Base-by-base conservation (phyloP, 768 basidiomycete species). In the Cantharellus cinnabarinus region DNA sequence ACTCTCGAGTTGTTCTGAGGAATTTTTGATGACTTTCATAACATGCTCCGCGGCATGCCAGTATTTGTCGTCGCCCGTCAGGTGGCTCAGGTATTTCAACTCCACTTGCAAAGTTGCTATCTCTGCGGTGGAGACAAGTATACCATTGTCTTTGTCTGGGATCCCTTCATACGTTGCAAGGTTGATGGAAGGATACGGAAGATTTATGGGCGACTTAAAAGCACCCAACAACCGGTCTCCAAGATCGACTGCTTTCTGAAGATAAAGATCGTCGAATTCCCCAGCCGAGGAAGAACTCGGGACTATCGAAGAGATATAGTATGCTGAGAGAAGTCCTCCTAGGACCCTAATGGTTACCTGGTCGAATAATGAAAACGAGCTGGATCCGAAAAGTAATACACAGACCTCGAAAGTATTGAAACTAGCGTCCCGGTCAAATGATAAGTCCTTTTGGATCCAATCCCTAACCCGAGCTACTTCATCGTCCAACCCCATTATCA, bases 391-490 rank as follows among this genome's bases (percentile, higher is more conserved):
- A n/a, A 37, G 41, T 2, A 10, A 20, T 5, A n/a, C 4, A 62
- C 80, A 50, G 62, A 88, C 90, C 76, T 97, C 93, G 65, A 98
- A 98, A 0, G 88, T 90, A 68, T 82, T 95, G 68, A 85, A 87
- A 39, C 76, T 70, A 42, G 74, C 88, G 65, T 90, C 82, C 15
- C 79, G 75, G 20, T 93, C 85, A 63, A 94, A 89, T 4, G 75
- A 71, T 59, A 95, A 71, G 38, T 78, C 72, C 7, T 76, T 73
- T 29, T 73, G 75, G 5, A 93, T 76, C 93, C 93, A 98, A 44
- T 77, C 67, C 20, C 84, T 74, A 3, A 89, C 85, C 4, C 89
- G 76, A 50, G 72, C 59, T 67, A 89, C 90, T 69, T 95, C 91
- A 1, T 81, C 79, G 5, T 77, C 68, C 14, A 95, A 74, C 2